Evolutionary conservation across 352 stramenopile genomes (phyloP).

Genomic region (Globisporangium paddicum): DNA sequence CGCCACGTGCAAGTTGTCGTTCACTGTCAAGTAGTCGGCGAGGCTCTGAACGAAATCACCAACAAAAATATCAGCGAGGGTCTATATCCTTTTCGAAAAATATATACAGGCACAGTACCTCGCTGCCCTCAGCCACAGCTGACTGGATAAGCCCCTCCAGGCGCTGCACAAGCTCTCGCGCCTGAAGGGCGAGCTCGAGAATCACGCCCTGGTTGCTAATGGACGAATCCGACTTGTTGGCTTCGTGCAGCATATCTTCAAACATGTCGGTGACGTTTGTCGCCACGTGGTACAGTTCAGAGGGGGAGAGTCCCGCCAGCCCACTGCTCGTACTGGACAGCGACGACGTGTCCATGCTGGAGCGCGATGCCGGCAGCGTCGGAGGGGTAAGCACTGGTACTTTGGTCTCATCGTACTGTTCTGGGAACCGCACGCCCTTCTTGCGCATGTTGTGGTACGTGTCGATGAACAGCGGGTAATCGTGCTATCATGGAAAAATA

Average conservation of each 20-base stretch:
- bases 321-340: slow-evolving; percentile 39
- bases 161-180: slow-evolving; percentile 52
- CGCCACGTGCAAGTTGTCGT: slow-evolving; percentile 56
- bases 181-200: slow-evolving; percentile 59
- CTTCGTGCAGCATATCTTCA: slow-evolving; percentile 77
- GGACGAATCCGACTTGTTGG: slow-evolving; percentile 36
- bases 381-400: slow-evolving; percentile 46
- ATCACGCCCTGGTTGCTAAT: slow-evolving; percentile 53
- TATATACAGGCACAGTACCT: slow-evolving; percentile 36
- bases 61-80: too few species aligned
- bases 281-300: slow-evolving; percentile 57
- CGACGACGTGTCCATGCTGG: slow-evolving; percentile 33
- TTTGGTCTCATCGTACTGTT: slow-evolving; percentile 70
- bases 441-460: slow-evolving; percentile 84
- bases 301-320: slow-evolving; percentile 46
- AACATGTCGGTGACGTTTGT: slow-evolving; percentile 77
- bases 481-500: slow-evolving; percentile 27
- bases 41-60: slow-evolving; percentile 31
- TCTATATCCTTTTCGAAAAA: too few species aligned
- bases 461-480: slow-evolving; percentile 76
- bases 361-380: slow-evolving; percentile 12
- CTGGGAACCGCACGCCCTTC: slow-evolving; percentile 69
- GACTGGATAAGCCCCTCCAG: slow-evolving; percentile 62
- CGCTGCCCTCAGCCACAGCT: slow-evolving; percentile 43
- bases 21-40: slow-evolving; percentile 62